A percentile compares a stretch with the other conserved stretches of the same genome.
These are phyloP conservation scores for Coemansia sp. DNA, from an alignment of 371 early-diverging fungal species.

Conservation along the genomic window DNA sequence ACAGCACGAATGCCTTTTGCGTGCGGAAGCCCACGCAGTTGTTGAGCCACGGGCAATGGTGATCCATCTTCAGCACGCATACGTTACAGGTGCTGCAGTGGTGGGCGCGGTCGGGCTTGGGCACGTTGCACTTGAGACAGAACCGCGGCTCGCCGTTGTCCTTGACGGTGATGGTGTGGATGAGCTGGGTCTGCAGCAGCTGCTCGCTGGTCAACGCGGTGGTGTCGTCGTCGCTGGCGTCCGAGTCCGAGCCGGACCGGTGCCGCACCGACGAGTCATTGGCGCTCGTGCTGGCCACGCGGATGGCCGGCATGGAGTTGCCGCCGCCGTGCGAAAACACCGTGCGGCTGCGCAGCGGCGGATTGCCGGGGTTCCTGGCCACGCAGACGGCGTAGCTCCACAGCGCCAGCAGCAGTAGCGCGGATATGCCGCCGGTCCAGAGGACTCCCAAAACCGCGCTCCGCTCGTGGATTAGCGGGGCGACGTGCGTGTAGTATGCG, in stretches of 20 bases:
- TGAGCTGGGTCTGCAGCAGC: slow-evolving; percentile 33
- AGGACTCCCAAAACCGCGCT: not conserved
- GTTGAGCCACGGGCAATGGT: slow-evolving; percentile 65
- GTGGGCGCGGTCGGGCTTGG: slow-evolving; percentile 63
- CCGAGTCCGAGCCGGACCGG: slow-evolving; percentile 13
- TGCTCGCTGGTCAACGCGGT: slow-evolving; percentile 28
- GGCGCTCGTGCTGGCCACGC: not conserved
- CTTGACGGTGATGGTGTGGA: slow-evolving; percentile 36
- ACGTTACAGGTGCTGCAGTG: slow-evolving; percentile 60
- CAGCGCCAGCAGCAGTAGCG: slow-evolving; percentile 9
- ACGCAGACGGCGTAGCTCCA: slow-evolving; percentile 45
- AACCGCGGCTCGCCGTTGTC: slow-evolving; percentile 48
- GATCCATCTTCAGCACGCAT: slow-evolving; percentile 65
- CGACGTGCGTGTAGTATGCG: slow-evolving; percentile 7
- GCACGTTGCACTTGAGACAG: slow-evolving; percentile 56
- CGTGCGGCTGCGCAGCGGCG: slow-evolving; percentile 2
- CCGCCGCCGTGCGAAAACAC: slow-evolving; percentile 17
- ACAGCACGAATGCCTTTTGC: slow-evolving; percentile 52
- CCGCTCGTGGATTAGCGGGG: slow-evolving; percentile 20
- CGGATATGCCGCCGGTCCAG: not conserved
- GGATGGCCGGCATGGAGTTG: slow-evolving; percentile 10
- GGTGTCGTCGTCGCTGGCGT: not conserved
- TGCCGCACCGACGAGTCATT: slow-evolving; percentile 5
- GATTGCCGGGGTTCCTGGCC: slow-evolving; percentile 23
- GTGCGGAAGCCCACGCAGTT: slow-evolving; percentile 61